Evolutionary conservation across 1,284 basidiomycete genomes (phyloP).

Genomic region (Cryptococcus hybrid): DNA sequence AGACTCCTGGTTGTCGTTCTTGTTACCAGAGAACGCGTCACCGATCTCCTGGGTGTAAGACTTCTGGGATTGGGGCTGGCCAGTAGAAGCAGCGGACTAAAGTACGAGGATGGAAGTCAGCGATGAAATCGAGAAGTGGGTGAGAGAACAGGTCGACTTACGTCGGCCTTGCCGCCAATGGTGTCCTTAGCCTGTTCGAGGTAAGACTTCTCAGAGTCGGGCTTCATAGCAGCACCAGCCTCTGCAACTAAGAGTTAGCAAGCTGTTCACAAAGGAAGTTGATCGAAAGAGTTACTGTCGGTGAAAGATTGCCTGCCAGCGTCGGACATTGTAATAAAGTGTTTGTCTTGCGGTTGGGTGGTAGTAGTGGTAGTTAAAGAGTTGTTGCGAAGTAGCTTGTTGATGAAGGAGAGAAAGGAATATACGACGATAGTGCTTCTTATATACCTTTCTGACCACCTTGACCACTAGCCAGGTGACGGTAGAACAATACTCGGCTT

Average conservation of each 20-base stretch:
- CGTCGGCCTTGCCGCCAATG: conserved; percentile 34
- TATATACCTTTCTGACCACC: too few species aligned
- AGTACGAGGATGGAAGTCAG: not conserved
- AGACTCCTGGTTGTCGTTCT: conserved; percentile 30
- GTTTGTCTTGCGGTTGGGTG: too few species aligned
- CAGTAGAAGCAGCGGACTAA: conserved; percentile 27
- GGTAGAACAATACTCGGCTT: too few species aligned
- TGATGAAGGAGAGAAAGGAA: too few species aligned
- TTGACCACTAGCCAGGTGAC: too few species aligned
- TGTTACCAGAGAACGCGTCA: conserved; percentile 32
- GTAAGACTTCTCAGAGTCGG: conserved; percentile 40
- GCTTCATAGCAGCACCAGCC: conserved; percentile 41
- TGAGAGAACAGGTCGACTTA: conserved; percentile 11
- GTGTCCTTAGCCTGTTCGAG: conserved; percentile 35
- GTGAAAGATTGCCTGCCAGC: conserved; percentile 34
- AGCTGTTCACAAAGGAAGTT: conserved; percentile 9
- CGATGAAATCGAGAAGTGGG: not conserved
- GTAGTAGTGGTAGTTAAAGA: too few species aligned
- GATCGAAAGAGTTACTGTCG: conserved; percentile 25
- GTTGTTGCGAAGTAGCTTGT: too few species aligned
- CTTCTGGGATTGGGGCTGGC: conserved; percentile 36
- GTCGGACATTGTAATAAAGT: conserved; percentile 30
- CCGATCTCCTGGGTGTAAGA: conserved; percentile 28
- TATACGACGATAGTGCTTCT: too few species aligned
- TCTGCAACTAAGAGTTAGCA: conserved; percentile 26